Percentiles rank a stretch among this genome's conserved stretches.
phyloP scores from a whole-genome alignment of 345 rosid genomes.

The Citrus mangshanensis region DNA sequence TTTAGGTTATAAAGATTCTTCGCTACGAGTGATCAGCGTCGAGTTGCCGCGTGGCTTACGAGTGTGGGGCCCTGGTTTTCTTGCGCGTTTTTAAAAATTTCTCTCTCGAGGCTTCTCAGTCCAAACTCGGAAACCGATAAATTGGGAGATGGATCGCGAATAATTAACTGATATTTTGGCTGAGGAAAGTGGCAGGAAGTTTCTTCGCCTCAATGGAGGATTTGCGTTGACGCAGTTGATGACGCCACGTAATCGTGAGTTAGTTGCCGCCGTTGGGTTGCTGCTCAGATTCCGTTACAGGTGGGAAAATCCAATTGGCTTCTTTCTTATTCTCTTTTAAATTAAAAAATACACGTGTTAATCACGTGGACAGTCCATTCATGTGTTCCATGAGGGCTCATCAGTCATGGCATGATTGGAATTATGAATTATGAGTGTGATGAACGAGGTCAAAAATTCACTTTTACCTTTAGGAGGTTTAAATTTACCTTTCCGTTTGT shows the following conservation, averaged over 20 bases:
- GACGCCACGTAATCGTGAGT: constrained; percentile 15
- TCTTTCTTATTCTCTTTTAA: background rate
- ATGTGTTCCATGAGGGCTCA: too few species aligned
- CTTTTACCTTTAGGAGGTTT: too few species aligned
- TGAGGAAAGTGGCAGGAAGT: constrained; percentile 34
- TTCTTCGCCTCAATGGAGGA: constrained; percentile 2
- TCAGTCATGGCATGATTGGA: too few species aligned
- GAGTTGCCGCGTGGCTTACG: constrained; percentile 58
- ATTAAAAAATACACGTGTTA: background rate
- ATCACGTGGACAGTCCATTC: background rate
- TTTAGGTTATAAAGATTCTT: constrained; percentile 7
- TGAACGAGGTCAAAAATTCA: background rate
- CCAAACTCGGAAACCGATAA: constrained; percentile 7
- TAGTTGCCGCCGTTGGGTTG: background rate
- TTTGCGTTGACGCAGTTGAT: constrained; percentile 10
- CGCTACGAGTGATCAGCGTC: constrained; percentile 35
- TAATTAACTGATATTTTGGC: background rate
- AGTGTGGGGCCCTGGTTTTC: background rate
- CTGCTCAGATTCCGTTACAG: background rate
- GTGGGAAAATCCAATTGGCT: background rate
- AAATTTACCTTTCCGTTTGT: background rate
- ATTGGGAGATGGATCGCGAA: constrained; percentile 11
- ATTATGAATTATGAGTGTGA: background rate
- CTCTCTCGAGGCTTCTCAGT: background rate
- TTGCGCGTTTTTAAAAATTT: background rate